Evolutionary conservation across 495 filamentous ascomycete species (phyloP), one percentile per base, ranked within the genome.

Genomic region (Talaromyces proteolyticus): DNA sequence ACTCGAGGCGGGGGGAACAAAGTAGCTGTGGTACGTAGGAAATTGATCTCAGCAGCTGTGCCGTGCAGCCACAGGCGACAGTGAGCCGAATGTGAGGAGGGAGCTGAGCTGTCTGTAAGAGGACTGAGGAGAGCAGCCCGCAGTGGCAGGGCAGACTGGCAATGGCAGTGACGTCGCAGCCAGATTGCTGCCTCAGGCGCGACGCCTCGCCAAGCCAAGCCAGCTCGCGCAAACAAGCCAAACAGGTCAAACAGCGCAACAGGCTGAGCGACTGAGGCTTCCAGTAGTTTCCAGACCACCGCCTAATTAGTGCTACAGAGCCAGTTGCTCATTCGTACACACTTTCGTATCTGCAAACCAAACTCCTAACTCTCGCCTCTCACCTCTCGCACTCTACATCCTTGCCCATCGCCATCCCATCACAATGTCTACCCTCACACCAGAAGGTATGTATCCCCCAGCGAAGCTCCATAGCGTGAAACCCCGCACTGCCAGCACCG

Each of bases 401-500:
- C 36, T 6, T n/a, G 16, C 38, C 14, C 21, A 23, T 39, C 36
- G 37, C 37, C 22, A 36, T 5, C 44, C 40, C 47, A 11, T 17
- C 12, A 25, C 47, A 49, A 49, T 49, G 47, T 18, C 47, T 39
- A 19, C 44, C 8, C 18, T 40, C 26, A 57, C 55, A 42, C 56
- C 56, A 24, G 56, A 58, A 55, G 56, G 56, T 58, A 52, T 44
- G 56, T 57, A 12, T n/a, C 24, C 21, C 37, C 24, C 20, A 25
- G 40, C 49, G 24, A 23, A 40, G 42, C 50, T 45, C 20, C 16
- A 14, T 24, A 41, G n/a, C 16, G 36, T 26, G 18, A 43, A 44
- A 26, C 40, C 24, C 49, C 37, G 49, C 49, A 26, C 41, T 21
- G 42, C 42, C 36, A 50, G 43, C n/a, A 21, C 12, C 43, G 14